Conservation (phyloP, 805 yeast species). For the Candida sithepensis region DNA sequence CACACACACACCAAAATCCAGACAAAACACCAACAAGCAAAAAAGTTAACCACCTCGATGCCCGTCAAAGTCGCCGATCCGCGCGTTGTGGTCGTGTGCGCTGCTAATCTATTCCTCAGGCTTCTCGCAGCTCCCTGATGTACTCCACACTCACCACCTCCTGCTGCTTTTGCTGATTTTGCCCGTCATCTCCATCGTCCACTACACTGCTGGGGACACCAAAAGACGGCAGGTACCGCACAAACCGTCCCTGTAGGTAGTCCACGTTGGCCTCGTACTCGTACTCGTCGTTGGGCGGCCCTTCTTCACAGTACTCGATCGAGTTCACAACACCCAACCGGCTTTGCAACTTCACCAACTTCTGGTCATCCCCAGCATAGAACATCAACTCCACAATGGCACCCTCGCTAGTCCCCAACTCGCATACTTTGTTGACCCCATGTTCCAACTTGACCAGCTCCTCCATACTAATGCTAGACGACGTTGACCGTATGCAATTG, state of each 20-base stretch:
- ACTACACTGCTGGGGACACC: slow-evolving; percentile 15
- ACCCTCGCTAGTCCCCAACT: neutral
- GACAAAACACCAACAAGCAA: no score
- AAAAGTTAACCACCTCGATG: no score
- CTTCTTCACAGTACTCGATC: no score
- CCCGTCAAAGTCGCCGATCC: no score
- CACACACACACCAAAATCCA: no score
- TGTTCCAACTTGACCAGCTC: neutral
- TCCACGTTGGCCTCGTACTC: neutral
- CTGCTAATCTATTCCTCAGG: no score
- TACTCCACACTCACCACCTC: no score
- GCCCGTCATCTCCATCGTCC: no score
- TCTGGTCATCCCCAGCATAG: neutral
- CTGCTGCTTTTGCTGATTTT: no score
- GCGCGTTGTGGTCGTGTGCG: slow-evolving; percentile 12
- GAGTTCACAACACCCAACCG: neutral
- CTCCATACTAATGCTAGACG: neutral
- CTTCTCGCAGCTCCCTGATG: no score
- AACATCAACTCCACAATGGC: neutral
- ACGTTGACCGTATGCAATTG: neutral
- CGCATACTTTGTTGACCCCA: neutral
- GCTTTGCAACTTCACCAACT: neutral
- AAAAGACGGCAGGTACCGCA: neutral
- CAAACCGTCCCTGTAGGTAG: neutral
- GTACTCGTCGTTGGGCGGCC: neutral